These are phyloP conservation scores for Toxoplasma gondii DNA, from an alignment of 169 alveolate genomes.

Conservation along the genomic window DNA sequence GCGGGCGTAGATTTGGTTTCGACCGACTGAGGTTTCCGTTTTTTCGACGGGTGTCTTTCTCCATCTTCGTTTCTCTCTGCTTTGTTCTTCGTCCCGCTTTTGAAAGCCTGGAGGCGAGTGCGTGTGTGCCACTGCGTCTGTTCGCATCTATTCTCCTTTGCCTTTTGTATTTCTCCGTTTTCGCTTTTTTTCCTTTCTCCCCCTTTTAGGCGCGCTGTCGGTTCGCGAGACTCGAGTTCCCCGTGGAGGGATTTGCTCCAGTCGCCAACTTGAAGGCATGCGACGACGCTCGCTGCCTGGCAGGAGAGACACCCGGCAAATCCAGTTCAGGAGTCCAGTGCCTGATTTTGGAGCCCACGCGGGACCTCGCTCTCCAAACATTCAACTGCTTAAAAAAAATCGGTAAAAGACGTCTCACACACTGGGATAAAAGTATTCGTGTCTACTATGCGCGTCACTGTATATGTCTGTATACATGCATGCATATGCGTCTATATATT, in stretches of 20 bases:
- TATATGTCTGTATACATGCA: neutral
- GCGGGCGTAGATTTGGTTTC: neutral
- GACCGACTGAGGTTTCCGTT: neutral
- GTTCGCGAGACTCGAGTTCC: conserved; percentile 21
- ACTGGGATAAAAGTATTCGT: neutral
- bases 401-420: neutral
- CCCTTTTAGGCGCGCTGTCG: neutral
- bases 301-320: neutral
- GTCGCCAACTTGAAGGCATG: neutral
- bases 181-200: neutral
- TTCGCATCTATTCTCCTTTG: neutral
- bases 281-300: conserved; percentile 28
- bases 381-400: neutral
- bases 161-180: neutral
- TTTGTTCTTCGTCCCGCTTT: too few species aligned
- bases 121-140: neutral
- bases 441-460: too few species aligned
- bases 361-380: conserved; percentile 44
- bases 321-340: neutral
- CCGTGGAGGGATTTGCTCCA: conserved; percentile 18
- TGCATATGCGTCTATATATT: too few species aligned
- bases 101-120: too few species aligned
- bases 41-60: neutral
- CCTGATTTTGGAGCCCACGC: conserved; percentile 38
- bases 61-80: too few species aligned